These are phyloP conservation scores for Umbelopsis vinacea DNA, from an alignment of 192 early-diverging fungal genomes.

Conservation along the genomic window DNA sequence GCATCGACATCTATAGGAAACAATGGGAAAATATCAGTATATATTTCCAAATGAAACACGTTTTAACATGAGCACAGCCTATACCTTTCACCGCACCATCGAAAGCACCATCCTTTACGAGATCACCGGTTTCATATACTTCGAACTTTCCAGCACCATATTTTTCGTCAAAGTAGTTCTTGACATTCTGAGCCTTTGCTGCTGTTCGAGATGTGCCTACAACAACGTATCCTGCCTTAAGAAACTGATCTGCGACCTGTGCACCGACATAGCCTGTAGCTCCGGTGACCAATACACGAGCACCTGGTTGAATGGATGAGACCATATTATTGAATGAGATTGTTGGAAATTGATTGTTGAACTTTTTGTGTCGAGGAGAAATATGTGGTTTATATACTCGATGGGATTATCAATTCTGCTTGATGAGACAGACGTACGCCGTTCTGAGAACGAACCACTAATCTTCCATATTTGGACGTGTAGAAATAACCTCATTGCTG, in stretches of 20 bases:
- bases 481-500: no score
- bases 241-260: conserved; percentile 48
- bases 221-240: conserved; percentile 45
- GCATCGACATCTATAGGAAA: conserved; percentile 29
- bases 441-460: no score
- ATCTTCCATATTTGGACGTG: no score
- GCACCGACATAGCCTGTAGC: conserved; percentile 46
- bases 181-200: conserved; percentile 28
- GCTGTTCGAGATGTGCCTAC: conserved; percentile 43
- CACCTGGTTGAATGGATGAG: neutral
- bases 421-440: no score
- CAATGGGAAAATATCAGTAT: neutral
- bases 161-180: neutral
- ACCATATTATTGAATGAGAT: neutral
- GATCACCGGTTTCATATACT: conserved; percentile 39
- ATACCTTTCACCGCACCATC: conserved; percentile 50
- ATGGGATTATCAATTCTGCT: no score
- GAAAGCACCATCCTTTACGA: conserved; percentile 38
- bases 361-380: no score
- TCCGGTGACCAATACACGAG: conserved; percentile 29
- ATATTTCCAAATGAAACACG: no score
- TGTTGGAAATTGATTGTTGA: no score
- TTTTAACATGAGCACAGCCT: neutral
- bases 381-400: no score
- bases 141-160: conserved; percentile 10